phyloP scores from a whole-genome alignment of 2,329 filamentous ascomycete species.

The Sporothrix phasma region DNA sequence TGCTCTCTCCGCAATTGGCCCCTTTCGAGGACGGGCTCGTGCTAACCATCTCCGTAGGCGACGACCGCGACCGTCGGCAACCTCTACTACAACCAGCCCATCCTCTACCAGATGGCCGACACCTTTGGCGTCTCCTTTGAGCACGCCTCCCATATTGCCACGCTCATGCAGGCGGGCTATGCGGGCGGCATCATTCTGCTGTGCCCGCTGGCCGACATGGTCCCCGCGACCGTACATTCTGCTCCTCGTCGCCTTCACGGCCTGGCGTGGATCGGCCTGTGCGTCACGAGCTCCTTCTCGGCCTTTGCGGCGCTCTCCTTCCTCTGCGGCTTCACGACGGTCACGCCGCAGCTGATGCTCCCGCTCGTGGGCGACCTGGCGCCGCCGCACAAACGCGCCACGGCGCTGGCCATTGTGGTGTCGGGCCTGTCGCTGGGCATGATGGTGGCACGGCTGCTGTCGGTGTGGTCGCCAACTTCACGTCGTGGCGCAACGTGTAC shows the following conservation, averaged over 20 bases:
- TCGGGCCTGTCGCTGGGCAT: constrained; percentile 68
- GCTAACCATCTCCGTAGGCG: constrained; percentile 29
- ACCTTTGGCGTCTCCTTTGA: constrained; percentile 65
- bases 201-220: constrained; percentile 62
- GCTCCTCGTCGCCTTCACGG: constrained; percentile 55
- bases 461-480: constrained; percentile 64
- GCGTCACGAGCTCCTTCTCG: constrained; percentile 53
- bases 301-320: constrained; percentile 63
- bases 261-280: constrained; percentile 64
- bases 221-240: constrained; percentile 61
- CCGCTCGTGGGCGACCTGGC: constrained; percentile 72
- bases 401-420: constrained; percentile 62
- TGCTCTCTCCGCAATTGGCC: no score
- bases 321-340: constrained; percentile 64
- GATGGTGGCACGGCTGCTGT: constrained; percentile 64
- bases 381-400: constrained; percentile 55
- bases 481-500: constrained; percentile 67
- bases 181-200: constrained; percentile 63
- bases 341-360: constrained; percentile 72
- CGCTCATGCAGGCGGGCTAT: constrained; percentile 71
- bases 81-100: constrained; percentile 68
- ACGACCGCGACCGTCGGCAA: constrained; percentile 65
- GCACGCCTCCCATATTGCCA: constrained; percentile 56
- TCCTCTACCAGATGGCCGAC: constrained; percentile 62
- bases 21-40: background rate